phyloP scores from a whole-genome alignment of 441 rosid genomes.

The Hura crepitans region DNA sequence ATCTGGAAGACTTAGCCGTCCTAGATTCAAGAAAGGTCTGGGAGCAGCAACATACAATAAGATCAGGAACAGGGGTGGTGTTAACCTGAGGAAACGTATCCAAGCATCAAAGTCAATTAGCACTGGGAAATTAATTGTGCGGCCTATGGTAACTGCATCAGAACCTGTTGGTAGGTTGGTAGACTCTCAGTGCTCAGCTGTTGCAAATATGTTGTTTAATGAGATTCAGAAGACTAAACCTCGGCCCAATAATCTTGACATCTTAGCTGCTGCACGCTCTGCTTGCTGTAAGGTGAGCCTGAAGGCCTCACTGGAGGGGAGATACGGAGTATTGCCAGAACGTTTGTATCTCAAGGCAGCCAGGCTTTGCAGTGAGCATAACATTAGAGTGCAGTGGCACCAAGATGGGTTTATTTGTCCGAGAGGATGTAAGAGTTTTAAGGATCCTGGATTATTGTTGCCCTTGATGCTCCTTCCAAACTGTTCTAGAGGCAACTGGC shows the following conservation, averaged over 20 bases:
- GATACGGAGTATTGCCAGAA: conserved; percentile 72
- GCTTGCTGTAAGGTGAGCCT: conserved; percentile 90
- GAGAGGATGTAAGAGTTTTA: conserved; percentile 67
- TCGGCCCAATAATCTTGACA: conserved; percentile 80
- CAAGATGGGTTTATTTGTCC: conserved; percentile 70
- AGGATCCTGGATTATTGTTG: conserved; percentile 34
- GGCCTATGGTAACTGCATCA: conserved; percentile 35
- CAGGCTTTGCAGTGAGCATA: conserved; percentile 88
- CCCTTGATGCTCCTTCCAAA: conserved; percentile 46
- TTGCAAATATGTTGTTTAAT: conserved; percentile 66
- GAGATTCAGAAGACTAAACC: conserved; percentile 74
- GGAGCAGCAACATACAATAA: conserved; percentile 65
- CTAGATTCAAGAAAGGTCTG: conserved; percentile 76
- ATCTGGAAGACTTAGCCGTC: conserved; percentile 90
- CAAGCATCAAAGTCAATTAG: conserved; percentile 55
- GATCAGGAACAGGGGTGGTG: conserved; percentile 64
- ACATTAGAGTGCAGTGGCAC: conserved; percentile 84
- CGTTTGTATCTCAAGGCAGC: conserved; percentile 84
- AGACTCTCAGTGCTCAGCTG: conserved; percentile 62
- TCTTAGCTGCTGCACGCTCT: conserved; percentile 69
- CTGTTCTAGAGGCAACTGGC: conserved; percentile 26
- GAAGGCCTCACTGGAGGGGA: conserved; percentile 67
- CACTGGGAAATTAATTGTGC: conserved; percentile 30
- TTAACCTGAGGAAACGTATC: conserved; percentile 66
- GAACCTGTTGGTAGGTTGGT: conserved; percentile 49